These are phyloP conservation scores for Eutrema yunnanense DNA, from an alignment of 345 rosid species.

Conservation along the genomic window DNA sequence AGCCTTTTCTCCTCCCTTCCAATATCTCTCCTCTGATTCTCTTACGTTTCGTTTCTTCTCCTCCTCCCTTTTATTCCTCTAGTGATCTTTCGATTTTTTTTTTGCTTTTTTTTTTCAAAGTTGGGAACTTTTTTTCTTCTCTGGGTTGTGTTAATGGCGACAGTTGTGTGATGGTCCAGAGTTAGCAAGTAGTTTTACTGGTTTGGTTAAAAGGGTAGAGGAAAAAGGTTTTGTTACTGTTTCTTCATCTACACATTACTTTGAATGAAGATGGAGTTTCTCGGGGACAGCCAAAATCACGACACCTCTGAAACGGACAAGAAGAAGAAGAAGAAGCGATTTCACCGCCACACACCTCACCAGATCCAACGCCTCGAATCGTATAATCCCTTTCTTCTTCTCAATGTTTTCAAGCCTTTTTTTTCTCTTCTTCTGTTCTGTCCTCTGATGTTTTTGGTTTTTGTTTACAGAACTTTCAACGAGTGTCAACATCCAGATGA, in stretches of 20 bases:
- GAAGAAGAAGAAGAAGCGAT: slow-evolving; percentile 68
- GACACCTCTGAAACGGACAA: slow-evolving; percentile 45
- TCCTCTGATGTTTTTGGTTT: not conserved
- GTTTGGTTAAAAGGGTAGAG: not conserved
- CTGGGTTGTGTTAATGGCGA: slow-evolving; percentile 21
- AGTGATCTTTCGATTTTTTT: not conserved
- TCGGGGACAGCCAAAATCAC: slow-evolving; percentile 21
- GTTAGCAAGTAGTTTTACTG: slow-evolving; percentile 7
- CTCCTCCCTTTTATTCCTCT: not conserved
- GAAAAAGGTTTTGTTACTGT: not conserved
- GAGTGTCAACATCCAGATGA: slow-evolving; percentile 98
- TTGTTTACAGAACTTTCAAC: slow-evolving; percentile 61
- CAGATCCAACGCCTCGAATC: slow-evolving; percentile 94
- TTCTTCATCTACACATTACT: not conserved
- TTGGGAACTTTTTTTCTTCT: not conserved
- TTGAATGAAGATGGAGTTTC: slow-evolving; percentile 39
- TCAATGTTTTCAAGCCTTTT: not conserved
- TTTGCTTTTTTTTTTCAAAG: not conserved
- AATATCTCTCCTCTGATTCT: not conserved
- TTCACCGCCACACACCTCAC: slow-evolving; percentile 88
- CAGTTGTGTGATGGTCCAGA: slow-evolving; percentile 25
- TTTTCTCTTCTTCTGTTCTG: not conserved
- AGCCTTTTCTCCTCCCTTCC: slow-evolving; percentile 5
- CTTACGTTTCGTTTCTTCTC: slow-evolving; percentile 25
- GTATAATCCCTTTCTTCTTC: slow-evolving; percentile 28